These are phyloP conservation scores for Galerina sulciceps DNA, from an alignment of 768 basidiomycete species.

Conservation along the genomic window DNA sequence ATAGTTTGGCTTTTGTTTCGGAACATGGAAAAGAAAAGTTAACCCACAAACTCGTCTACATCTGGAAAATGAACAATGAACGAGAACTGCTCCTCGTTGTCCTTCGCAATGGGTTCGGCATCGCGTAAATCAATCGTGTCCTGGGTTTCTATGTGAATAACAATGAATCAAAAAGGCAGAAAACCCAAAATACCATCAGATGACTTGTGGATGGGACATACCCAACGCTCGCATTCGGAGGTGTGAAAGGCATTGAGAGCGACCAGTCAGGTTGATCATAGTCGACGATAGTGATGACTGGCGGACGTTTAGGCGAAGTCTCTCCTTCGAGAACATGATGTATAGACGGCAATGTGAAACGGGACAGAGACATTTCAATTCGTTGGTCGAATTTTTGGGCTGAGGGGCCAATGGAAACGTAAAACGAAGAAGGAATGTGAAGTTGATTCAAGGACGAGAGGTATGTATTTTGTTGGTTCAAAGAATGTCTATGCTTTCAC, in stretches of 20 bases:
- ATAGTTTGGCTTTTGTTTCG: not conserved
- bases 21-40: not conserved
- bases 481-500: too few species aligned
- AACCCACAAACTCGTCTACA: not conserved
- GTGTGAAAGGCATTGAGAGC: not conserved
- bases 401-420: too few species aligned
- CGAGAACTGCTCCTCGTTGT: conserved; percentile 7
- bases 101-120: conserved; percentile 2
- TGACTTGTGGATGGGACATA: not conserved
- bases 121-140: conserved; percentile 10
- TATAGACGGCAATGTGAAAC: not conserved
- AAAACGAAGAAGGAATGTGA: too few species aligned
- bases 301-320: not conserved
- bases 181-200: not conserved
- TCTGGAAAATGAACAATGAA: conserved; percentile 10
- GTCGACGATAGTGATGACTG: conserved; percentile 2
- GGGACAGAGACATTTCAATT: not conserved
- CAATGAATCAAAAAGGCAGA: not conserved
- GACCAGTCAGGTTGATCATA: not conserved
- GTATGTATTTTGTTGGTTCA: too few species aligned
- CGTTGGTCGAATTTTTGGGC: too few species aligned
- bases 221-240: not conserved
- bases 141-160: not conserved
- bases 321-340: conserved; percentile 2
- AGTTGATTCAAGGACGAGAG: too few species aligned